These are phyloP conservation scores for Avena sativa DNA, from an alignment of 176 grass and related monocot species.

Conservation along the genomic window DNA sequence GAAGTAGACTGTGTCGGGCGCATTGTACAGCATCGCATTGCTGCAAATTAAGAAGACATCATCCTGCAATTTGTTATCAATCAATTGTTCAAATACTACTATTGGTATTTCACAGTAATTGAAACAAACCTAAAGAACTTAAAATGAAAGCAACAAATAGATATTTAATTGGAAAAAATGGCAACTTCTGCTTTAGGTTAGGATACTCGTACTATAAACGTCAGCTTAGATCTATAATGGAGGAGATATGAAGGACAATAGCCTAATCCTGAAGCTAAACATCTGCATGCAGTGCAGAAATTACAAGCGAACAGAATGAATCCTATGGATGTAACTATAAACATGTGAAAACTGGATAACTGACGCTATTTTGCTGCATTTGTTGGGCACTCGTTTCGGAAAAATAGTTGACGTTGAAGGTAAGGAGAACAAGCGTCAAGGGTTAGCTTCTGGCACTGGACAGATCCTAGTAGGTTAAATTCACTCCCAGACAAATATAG, in stretches of 20 bases:
- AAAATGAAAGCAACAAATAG: slow-evolving; percentile 1
- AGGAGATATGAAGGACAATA: slow-evolving; percentile 6
- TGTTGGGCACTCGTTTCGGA: background rate
- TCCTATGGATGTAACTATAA: slow-evolving; percentile 22
- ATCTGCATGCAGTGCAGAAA: background rate
- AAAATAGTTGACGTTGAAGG: slow-evolving; percentile 13
- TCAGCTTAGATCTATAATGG: background rate
- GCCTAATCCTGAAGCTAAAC: background rate
- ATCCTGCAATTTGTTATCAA: slow-evolving; percentile 70
- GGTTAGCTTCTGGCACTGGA: background rate
- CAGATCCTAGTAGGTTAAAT: slow-evolving; percentile 14
- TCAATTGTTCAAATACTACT: background rate
- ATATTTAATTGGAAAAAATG: background rate
- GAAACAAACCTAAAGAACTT: background rate
- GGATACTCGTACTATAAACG: background rate
- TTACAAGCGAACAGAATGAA: slow-evolving; percentile 17
- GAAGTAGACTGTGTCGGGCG: slow-evolving; percentile 95
- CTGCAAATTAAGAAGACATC: slow-evolving; percentile 98
- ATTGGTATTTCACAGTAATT: slow-evolving; percentile 5
- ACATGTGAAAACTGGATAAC: slow-evolving; percentile 1
- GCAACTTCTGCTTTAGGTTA: background rate
- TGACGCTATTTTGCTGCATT: background rate
- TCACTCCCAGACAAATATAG: slow-evolving; percentile 38
- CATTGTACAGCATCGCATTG: slow-evolving; percentile 99
- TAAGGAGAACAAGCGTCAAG: background rate